Conservation (phyloP, 2,329 filamentous ascomycete genomes). For the Sphaerulina musiva region DNA sequence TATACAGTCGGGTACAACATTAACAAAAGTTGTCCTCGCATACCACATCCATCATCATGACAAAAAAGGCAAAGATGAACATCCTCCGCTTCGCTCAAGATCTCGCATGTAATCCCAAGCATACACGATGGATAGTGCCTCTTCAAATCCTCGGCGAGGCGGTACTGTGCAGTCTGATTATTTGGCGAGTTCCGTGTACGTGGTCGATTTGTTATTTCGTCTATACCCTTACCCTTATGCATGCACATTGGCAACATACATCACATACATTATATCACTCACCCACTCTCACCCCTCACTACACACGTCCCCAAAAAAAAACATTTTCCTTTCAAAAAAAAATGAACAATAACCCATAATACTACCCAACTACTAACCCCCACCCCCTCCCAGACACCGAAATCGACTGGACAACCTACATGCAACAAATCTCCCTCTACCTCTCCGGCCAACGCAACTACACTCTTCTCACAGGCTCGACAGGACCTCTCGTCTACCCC, state of each 20-base stretch:
- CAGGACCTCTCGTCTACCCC: conserved; percentile 90
- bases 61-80: conserved; percentile 29
- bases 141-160: conserved; percentile 65
- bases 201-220: conserved; percentile 1
- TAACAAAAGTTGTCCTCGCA: background rate
- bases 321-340: background rate
- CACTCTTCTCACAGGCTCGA: conserved; percentile 73
- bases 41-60: background rate
- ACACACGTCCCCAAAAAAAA: background rate
- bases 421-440: conserved; percentile 82
- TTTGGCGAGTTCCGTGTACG: conserved; percentile 79
- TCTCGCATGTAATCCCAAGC: conserved; percentile 48
- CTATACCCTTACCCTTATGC: no score
- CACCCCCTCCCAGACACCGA: conserved; percentile 64
- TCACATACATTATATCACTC: no score
- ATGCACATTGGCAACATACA: no score
- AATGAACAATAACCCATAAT: background rate
- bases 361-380: background rate
- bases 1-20: background rate
- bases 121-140: conserved; percentile 58
- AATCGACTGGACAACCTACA: conserved; percentile 96
- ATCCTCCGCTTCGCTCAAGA: conserved; percentile 34
- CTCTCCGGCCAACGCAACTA: conserved; percentile 84
- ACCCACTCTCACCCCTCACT: no score
- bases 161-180: conserved; percentile 63